Percentiles rank a stretch among this genome's conserved stretches.
phyloP scores from a whole-genome alignment of 73 alveolate species.

The Paramecium caudatum region DNA sequence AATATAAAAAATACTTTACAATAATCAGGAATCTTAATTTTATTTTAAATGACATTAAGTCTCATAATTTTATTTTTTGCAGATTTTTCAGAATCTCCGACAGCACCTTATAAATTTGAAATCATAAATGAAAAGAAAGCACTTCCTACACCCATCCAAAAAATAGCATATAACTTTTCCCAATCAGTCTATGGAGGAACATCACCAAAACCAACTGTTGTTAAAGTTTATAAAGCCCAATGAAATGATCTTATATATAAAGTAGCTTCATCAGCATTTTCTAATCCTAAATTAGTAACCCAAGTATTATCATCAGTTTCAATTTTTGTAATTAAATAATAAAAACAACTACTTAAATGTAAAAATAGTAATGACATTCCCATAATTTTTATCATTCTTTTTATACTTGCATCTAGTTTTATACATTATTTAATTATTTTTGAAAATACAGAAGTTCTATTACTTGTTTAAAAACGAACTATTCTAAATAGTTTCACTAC shows the following conservation, averaged over 20 bases:
- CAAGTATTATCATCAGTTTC: conserved; percentile 75
- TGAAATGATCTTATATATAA: conserved; percentile 74
- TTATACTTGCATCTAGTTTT: conserved; percentile 76
- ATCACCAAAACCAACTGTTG: conserved; percentile 84
- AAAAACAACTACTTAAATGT: conserved; percentile 80
- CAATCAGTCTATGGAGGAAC: conserved; percentile 71
- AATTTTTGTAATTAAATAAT: conserved; percentile 66
- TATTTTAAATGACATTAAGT: conserved; percentile 34
- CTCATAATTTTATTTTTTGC: conserved; percentile 57
- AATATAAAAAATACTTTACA: background rate
- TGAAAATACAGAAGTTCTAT: conserved; percentile 58
- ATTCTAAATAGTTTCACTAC: conserved; percentile 73
- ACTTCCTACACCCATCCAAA: conserved; percentile 81
- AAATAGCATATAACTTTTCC: conserved; percentile 70
- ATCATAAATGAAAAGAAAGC: conserved; percentile 80
- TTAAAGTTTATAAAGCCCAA: conserved; percentile 81
- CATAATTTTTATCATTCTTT: conserved; percentile 77
- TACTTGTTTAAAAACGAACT: conserved; percentile 73
- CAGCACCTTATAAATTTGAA: conserved; percentile 76
- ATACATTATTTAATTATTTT: conserved; percentile 49
- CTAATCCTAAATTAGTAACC: conserved; percentile 71
- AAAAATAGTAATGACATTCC: conserved; percentile 71
- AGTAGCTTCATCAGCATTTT: conserved; percentile 47
- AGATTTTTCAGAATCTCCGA: conserved; percentile 56
- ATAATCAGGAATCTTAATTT: conserved; percentile 47